Evolutionary conservation across 2,329 filamentous ascomycete genomes (phyloP), one percentile per base, ranked within the genome.

Genomic region (Onygena corvina): DNA sequence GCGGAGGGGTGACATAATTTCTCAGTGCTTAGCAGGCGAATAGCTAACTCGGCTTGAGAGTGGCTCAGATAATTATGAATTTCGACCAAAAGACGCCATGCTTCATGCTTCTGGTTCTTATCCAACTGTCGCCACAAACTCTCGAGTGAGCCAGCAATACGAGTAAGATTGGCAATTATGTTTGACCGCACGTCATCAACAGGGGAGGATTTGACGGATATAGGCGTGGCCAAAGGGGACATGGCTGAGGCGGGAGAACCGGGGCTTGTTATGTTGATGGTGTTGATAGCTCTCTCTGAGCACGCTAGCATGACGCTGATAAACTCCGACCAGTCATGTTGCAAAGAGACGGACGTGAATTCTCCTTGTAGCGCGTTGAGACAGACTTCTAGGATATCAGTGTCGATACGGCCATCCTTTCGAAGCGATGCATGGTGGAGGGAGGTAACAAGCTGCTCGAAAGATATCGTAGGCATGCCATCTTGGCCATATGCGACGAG

Each of bases 371-470:
- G 49, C 33, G 64, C 60, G 50, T 62, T 67, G 23, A 67, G 50
- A 54, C 65, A 68, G 46, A 70, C 53, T 49, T 70, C 65, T 49
- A 69, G 50, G 23, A 68, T 60, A 51, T 68, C 67, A 1, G 65
- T 61, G 46, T 69, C 62, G 20, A 69, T 57, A 12, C 64, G 61
- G 18, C 61, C 60, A 48, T 68, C 66, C 23, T 68, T 61, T 38
- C 61, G 67, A 46, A 60, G 56, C 1, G 62, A 53, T 33, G 66
- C 63, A 30, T 58, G 52, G 18, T 57, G 51, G 20, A 69, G 62
- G 21, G 63, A 65, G 33, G 63, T 60, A 40, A 69, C 57, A 30
- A 70, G 53, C 34, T 55, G 57, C 9, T 63, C 59, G 47, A 69
- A 70, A 4, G 61, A 57, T 48, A 70, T 53, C 40, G 59, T 55